phyloP scores from a whole-genome alignment of 352 stramenopile genomes.

The Bremia lactucae region DNA sequence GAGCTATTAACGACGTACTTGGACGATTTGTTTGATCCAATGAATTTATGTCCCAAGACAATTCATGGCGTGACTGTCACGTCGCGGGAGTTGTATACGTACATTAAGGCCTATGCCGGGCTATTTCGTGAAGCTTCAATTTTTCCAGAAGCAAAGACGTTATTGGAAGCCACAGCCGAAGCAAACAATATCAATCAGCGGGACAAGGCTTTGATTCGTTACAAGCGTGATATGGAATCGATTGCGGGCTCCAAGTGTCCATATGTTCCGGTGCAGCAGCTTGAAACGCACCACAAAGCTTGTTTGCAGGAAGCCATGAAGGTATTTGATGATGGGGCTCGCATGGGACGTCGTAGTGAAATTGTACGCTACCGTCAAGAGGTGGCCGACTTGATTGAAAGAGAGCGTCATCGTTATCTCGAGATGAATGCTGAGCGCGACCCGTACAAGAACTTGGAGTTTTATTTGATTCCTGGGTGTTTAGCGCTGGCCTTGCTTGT shows the following conservation, averaged over 20 bases:
- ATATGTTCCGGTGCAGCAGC: slow-evolving; percentile 85
- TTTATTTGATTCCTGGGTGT: slow-evolving; percentile 87
- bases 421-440: slow-evolving; percentile 93
- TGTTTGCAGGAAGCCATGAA: slow-evolving; percentile 72
- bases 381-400: slow-evolving; percentile 84
- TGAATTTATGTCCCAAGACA: slow-evolving; percentile 86
- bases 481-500: slow-evolving; percentile 86
- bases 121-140: slow-evolving; percentile 93
- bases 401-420: slow-evolving; percentile 84
- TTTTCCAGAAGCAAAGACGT: slow-evolving; percentile 95
- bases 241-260: slow-evolving; percentile 72
- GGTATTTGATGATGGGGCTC: slow-evolving; percentile 91
- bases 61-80: slow-evolving; percentile 92
- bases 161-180: slow-evolving; percentile 94
- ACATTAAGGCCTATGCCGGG: slow-evolving; percentile 94
- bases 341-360: slow-evolving; percentile 88
- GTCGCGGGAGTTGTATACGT: slow-evolving; percentile 90
- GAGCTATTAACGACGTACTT: slow-evolving; percentile 92
- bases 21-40: slow-evolving; percentile 87
- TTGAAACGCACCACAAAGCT: slow-evolving; percentile 83
- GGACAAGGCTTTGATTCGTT: slow-evolving; percentile 77
- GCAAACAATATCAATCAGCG: slow-evolving; percentile 96
- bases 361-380: slow-evolving; percentile 84
- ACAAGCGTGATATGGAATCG: slow-evolving; percentile 92
- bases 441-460: slow-evolving; percentile 90